Base-by-base conservation (phyloP, 495 filamentous ascomycete species). In the Penicillium malachiteum region DNA sequence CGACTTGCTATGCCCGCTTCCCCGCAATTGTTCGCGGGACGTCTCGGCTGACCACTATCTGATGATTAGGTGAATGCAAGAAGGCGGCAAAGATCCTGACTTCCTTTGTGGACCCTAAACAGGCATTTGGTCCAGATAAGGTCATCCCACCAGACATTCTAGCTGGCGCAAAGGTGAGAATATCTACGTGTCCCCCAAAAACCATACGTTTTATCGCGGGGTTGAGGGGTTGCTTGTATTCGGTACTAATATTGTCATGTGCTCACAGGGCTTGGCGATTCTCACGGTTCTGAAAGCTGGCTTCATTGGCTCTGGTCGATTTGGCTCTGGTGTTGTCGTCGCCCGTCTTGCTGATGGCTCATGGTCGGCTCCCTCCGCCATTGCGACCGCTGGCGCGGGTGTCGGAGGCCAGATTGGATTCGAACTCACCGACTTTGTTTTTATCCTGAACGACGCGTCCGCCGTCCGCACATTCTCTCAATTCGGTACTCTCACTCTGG, bases 381-480 rank as follows among this genome's bases (percentile, higher is more conserved):
- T 98, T 58, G 85, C 86, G 48, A 94, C 90, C 16, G 89, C 88
- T 21, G 94, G 94, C 61, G 95, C 87, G 52, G 94, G 94, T 26
- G 92, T 97, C 59, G 94, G 94, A 62, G 93, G 94, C 17, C 94
- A 98, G 70, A 96, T 98, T 66, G 94, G 94, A 32, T 93, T 96
- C 76, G 94, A 98, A 71, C 76, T 98, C 56, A 97, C 95, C 40
- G 94, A 98, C 68, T 97, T 98, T 69, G 95, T 98, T 63, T 97
- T 98, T 78, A 96, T 97, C 55, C 85, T 98, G 47, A 98, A 98
- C 71, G 94, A 98, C 67, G 81, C 86, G 39, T 84, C 81, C 39
- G 94, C 94, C 21, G 94, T 98, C 39, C 90, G 89, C 68, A 94
- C 94, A 35, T 97, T 97, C 71, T 92, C 94, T 3, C 93, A 97